These are phyloP conservation scores for Taphrina sp. DNA, from an alignment of 1,139 yeast species.

Conservation along the genomic window DNA sequence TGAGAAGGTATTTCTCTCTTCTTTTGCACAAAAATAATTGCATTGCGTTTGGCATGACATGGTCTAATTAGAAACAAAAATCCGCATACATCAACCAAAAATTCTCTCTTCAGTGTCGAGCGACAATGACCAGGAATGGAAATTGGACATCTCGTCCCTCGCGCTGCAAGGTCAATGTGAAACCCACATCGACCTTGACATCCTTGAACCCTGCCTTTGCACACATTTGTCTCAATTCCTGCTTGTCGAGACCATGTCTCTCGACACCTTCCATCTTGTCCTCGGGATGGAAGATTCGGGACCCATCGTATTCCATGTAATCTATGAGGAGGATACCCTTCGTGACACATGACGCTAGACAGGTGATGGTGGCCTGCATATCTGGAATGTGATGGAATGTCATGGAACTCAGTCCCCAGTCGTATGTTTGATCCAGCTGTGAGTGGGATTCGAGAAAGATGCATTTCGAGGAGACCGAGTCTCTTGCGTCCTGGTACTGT, in stretches of 20 bases:
- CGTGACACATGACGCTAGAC: slow-evolving; percentile 6
- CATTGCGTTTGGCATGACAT: no score
- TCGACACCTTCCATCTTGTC: slow-evolving; percentile 17
- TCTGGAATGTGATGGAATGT: slow-evolving; percentile 20
- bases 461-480: neutral
- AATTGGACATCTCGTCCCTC: slow-evolving; percentile 1
- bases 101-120: no score
- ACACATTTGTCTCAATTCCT: slow-evolving; percentile 1
- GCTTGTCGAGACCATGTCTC: slow-evolving; percentile 14
- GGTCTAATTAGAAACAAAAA: no score
- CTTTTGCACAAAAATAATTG: neutral
- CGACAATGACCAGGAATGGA: slow-evolving; percentile 13
- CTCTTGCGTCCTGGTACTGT: neutral
- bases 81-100: no score
- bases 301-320: slow-evolving; percentile 6
- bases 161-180: slow-evolving; percentile 3
- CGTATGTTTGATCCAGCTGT: neutral
- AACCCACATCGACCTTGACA: neutral
- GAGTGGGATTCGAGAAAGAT: neutral
- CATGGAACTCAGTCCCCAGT: slow-evolving; percentile 16
- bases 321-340: slow-evolving; percentile 5
- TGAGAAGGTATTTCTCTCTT: neutral
- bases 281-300: slow-evolving; percentile 14
- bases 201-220: slow-evolving; percentile 1
- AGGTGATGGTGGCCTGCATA: neutral